Percentiles rank a stretch among this genome's conserved stretches.
Conservation (phyloP, 1,284 basidiomycete genomes). For the Cutaneotrichosporon mucoides region DNA sequence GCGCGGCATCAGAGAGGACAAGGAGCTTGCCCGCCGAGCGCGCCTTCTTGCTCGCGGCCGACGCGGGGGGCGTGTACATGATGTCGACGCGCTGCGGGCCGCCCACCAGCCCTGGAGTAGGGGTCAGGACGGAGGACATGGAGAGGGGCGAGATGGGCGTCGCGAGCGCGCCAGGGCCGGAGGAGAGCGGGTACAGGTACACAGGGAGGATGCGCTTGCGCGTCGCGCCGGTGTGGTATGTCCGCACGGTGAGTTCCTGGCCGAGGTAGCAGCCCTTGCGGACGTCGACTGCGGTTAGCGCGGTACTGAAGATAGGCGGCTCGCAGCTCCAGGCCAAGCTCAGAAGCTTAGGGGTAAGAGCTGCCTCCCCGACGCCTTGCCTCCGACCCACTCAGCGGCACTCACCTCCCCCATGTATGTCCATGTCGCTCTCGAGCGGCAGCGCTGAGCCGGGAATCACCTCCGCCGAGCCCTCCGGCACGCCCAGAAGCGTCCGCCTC, state of each 20-base stretch:
- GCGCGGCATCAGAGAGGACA: conserved; percentile 22
- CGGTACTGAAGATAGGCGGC: background rate
- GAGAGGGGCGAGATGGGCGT: background rate
- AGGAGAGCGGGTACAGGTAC: conserved; percentile 24
- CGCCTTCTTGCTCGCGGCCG: conserved; percentile 34
- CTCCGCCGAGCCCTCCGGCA: conserved; percentile 81
- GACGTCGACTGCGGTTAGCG: conserved; percentile 70
- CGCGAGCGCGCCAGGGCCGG: background rate
- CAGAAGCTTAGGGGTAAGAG: background rate
- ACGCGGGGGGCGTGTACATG: conserved; percentile 32
- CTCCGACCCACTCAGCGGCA: conserved; percentile 11
- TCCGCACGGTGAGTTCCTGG: conserved; percentile 94
- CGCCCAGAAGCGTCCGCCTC: conserved; percentile 72
- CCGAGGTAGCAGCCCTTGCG: conserved; percentile 97
- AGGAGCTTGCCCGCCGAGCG: conserved; percentile 44
- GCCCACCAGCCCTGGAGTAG: background rate
- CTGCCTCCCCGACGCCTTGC: too few relatives aligned
- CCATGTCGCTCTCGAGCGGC: conserved; percentile 90
- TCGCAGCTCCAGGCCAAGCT: too few relatives aligned
- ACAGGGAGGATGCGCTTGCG: conserved; percentile 89
- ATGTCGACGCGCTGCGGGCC: conserved; percentile 25
- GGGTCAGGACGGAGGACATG: background rate
- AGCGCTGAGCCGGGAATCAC: conserved; percentile 72
- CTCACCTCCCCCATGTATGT: conserved; percentile 86
- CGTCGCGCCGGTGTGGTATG: conserved; percentile 89